Evolutionary conservation across 257 asterid species (phyloP), one percentile per base, ranked within the genome.

Genomic region (Solanum etuberosum): DNA sequence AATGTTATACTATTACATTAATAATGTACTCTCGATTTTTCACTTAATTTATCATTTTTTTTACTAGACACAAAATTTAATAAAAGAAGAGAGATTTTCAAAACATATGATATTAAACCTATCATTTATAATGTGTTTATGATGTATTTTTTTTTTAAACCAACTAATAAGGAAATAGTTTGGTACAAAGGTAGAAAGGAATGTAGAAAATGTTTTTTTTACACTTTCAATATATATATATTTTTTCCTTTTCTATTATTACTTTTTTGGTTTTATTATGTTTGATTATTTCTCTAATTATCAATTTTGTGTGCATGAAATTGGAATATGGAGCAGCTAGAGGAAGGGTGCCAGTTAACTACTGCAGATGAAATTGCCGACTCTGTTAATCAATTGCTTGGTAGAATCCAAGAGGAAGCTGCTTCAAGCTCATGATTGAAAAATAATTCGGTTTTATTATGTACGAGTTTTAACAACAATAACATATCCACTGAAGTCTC

Each of bases 331-430:
- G 32, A 48, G 37, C 91, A 92, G 94, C 68, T 92, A 42, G 92
- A 92, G 74, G 94, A 92, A 15, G 94, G 92, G 46, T 92, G 94
- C 90, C 91, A 89, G 86, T 88, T 92, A 67, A 90, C 89, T 4
- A 89, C 92, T 5, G 90, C 90, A 65, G 92, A 90, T 84, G 94
- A 92, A 87, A 87, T 92, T 54, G 94, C 94, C 68, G 92, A 92
- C 43, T 92, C 92, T 43, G 91, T 89, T 88, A 89, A 92, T 85
- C 90, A 88, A 85, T 84, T 92, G 84, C 89, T 92, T 40, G 72
- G 65, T 54, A 88, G 89, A 90, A 89, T 92, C 85, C 84, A 90
- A 85, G 90, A 90, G 82, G 94, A 87, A 88, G 88, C 88, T 83
- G 80, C 86, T 90, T 84, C 77, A 67, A 42, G 67, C 73, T 89